Evolutionary conservation across 2,329 filamentous ascomycete species (phyloP), one percentile per base, ranked within the genome.

Genomic region (Mollisiaceae sp.): DNA sequence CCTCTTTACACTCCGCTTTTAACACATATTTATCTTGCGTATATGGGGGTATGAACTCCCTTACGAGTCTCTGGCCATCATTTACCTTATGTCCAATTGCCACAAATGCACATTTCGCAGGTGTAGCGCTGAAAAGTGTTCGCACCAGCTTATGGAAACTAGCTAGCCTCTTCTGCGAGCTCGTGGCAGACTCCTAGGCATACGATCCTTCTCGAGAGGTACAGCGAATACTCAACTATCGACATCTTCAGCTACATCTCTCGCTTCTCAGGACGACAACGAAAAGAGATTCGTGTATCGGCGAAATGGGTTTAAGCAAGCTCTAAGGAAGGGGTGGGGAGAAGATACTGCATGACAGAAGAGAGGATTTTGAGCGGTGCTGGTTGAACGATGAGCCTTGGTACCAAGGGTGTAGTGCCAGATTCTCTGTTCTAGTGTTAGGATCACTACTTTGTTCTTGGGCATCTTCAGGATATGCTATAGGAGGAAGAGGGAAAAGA

Each of bases 331-430:
- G 50, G 24, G 2, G 11, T 55, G 50, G 50, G 24, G 50, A 32
- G 24, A 55, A n/a, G 22, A 72, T n/a, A n/a, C n/a, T n/a, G n/a
- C n/a, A n/a, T n/a, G n/a, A n/a, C n/a, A n/a, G 20, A 65, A 72
- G 18, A 69, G 73, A 74, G 61, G 74, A 75, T 57, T 73, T 73
- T 1, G 72, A 71, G 11, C 72, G 71, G 35, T 73, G 69, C 58
- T 75, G 73, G 59, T 75, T 68, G 64, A 71, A 74, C 38, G 70
- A 70, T 14, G 73, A 74, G 45, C 75, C 72, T 9, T 57, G 73
- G 56, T 75, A 72, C 73, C 73, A 75, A 73, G 39, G 52, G 68
- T 68, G 57, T 74, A 71, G 55, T 72, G 69, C 67, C 67, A 73
- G 32, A 22, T 55, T 36, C 50, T 55, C 50, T 55, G 32, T 8